A percentile compares a stretch with the other conserved stretches of the same genome.
Conservation (phyloP, 441 rosid genomes). For the Cnidoscolus chayamansa region DNA sequence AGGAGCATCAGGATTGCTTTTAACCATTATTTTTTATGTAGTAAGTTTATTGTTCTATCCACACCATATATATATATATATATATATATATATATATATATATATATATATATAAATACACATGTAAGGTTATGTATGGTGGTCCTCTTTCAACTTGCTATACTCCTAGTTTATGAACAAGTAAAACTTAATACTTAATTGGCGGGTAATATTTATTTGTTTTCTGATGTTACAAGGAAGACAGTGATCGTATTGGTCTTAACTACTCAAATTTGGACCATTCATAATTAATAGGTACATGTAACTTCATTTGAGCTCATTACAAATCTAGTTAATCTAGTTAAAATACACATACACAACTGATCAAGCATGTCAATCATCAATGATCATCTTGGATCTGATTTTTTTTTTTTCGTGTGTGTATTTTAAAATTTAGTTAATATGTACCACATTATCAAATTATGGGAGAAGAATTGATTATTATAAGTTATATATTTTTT, state of each 20-base stretch:
- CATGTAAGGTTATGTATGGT: background rate
- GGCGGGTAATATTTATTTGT: background rate
- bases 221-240: background rate
- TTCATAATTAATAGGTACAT: background rate
- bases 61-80: no score
- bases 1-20: conserved; percentile 57
- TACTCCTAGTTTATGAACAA: background rate
- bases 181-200: background rate
- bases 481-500: no score
- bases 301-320: background rate
- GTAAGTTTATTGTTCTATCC: conserved; percentile 31
- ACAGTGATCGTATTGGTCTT: background rate
- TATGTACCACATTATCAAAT: no score
- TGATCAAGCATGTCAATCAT: no score
- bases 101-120: no score
- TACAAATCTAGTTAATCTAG: background rate
- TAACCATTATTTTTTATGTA: conserved; percentile 44
- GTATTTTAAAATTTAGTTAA: no score
- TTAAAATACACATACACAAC: no score
- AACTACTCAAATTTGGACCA: background rate
- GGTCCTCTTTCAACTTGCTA: background rate
- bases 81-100: no score
- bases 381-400: no score
- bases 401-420: no score
- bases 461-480: no score